Evolutionary conservation across 495 filamentous ascomycete genomes (phyloP).

Genomic region (Trichoderma asperelloides): DNA sequence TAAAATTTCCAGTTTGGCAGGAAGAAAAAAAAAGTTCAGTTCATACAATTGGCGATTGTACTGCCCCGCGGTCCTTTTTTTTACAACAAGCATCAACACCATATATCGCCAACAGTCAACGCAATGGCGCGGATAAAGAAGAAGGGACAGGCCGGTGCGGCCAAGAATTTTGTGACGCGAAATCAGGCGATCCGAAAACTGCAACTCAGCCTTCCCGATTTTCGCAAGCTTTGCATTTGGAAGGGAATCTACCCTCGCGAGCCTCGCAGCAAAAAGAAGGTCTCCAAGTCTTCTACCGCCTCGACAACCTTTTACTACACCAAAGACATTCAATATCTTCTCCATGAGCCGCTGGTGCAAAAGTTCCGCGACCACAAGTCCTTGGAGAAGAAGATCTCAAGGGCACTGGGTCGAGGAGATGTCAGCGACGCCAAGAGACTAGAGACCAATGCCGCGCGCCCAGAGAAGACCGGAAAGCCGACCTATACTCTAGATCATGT

Average conservation of each 20-base stretch:
- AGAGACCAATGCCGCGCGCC: conserved; percentile 52
- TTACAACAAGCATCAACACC: background rate
- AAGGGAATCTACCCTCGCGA: conserved; percentile 98
- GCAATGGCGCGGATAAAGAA: conserved; percentile 87
- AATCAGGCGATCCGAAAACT: conserved; percentile 95
- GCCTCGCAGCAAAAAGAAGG: conserved; percentile 93
- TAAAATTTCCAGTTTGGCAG: conserved; percentile 12
- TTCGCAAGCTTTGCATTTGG: conserved; percentile 96
- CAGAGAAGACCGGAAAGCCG: conserved; percentile 79
- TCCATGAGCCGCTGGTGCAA: conserved; percentile 89
- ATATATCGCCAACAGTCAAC: conserved; percentile 11
- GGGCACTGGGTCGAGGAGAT: conserved; percentile 84
- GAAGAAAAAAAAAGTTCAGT: conserved; percentile 30
- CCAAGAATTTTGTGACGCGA: conserved; percentile 97
- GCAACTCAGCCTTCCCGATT: conserved; percentile 93
- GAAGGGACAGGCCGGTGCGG: conserved; percentile 86
- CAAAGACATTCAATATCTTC: conserved; percentile 95
- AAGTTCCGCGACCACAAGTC: conserved; percentile 97
- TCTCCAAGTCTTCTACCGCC: conserved; percentile 76
- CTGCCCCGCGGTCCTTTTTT: conserved; percentile 12
- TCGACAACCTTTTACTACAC: conserved; percentile 98
- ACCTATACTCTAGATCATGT: conserved; percentile 89
- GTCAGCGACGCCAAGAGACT: conserved; percentile 67
- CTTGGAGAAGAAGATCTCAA: conserved; percentile 90
- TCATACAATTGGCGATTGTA: conserved; percentile 16